These are phyloP conservation scores for Pestalotiopsis fici DNA, from an alignment of 2,329 filamentous ascomycete species.

Conservation along the genomic window DNA sequence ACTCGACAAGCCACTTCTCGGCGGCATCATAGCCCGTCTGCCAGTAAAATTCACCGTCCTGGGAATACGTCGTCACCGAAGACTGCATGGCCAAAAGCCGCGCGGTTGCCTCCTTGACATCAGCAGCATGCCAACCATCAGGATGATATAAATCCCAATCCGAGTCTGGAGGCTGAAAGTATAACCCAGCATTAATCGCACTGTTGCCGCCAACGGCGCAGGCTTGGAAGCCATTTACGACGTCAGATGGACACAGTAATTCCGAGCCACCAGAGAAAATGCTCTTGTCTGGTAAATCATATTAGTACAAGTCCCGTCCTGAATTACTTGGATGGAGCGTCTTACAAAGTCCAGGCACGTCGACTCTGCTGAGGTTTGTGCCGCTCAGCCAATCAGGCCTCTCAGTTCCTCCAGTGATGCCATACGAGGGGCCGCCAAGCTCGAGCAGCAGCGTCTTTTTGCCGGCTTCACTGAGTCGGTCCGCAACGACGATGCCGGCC, in stretches of 20 bases:
- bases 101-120: constrained; percentile 46
- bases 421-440: constrained; percentile 50
- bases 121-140: constrained; percentile 49
- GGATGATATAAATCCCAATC: constrained; percentile 54
- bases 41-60: constrained; percentile 44
- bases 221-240: constrained; percentile 44
- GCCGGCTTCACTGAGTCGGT: constrained; percentile 51
- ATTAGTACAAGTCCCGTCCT: constrained; percentile 11
- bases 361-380: constrained; percentile 49
- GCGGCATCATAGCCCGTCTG: constrained; percentile 48
- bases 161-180: constrained; percentile 52
- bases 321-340: neutral
- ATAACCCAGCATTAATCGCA: constrained; percentile 55
- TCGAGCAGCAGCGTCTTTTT: constrained; percentile 54
- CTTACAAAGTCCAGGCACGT: constrained; percentile 51
- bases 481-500: constrained; percentile 53
- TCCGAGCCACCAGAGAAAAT: constrained; percentile 45
- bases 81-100: constrained; percentile 45
- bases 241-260: constrained; percentile 39
- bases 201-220: constrained; percentile 54
- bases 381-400: constrained; percentile 48
- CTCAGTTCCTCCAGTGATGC: constrained; percentile 46
- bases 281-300: constrained; percentile 36
- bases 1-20: constrained; percentile 50
- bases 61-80: constrained; percentile 43